Base-by-base conservation (phyloP, 2,329 filamentous ascomycete genomes). In the Colletotrichum gigasporum region DNA sequence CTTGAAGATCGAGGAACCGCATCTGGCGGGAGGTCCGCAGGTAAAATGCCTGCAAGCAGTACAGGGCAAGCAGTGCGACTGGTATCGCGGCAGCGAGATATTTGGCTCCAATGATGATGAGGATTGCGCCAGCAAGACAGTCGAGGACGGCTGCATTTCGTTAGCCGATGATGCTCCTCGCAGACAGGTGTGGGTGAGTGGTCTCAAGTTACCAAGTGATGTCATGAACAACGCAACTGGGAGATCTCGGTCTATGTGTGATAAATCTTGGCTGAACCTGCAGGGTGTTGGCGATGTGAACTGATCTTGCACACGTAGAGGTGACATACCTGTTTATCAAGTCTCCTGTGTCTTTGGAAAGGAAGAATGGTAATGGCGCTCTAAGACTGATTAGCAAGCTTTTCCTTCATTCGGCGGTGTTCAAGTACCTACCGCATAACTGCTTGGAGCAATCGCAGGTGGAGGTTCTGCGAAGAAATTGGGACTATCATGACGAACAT, bases 11-110 rank as follows among this genome's bases (percentile, higher is more conserved):
- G 26, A 88, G 70, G 11, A 84, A 78, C 35, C 85, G 82, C 3
- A 89, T 73, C 67, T 88, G 86, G 0, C 85, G 80, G 0, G 85
- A 87, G 0, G 85, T 87, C 5, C 81, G 78, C 1, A 89, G 76
- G 22, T 72, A 73, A 20, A 70, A 44, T 7, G 69, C 69, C 30
- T 76, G 73, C 8, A 76, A 45, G 3, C 70, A n/a, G 26, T 66
- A 71, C 5, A 76, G 53, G 1, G 68, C 54, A 4, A 68, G 8
- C 3, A 73, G 18, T 2, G 63, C 65, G 4, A 81, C 59, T 0
- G 85, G 85, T n/a, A 87, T 75, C 0, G 77, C 78, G 2, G 82
- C 71, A 0, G 78, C 77, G 0, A 85, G 75, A 56, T 81, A 81
- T 32, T 76, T 79, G 2, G 85, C 81, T 2, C 80, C 78, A 0